Percentiles rank a stretch among this genome's conserved stretches.
Evolutionary conservation across 108 stramenopile genomes (phyloP).

Genomic region (Stephanodiscus triporus): DNA sequence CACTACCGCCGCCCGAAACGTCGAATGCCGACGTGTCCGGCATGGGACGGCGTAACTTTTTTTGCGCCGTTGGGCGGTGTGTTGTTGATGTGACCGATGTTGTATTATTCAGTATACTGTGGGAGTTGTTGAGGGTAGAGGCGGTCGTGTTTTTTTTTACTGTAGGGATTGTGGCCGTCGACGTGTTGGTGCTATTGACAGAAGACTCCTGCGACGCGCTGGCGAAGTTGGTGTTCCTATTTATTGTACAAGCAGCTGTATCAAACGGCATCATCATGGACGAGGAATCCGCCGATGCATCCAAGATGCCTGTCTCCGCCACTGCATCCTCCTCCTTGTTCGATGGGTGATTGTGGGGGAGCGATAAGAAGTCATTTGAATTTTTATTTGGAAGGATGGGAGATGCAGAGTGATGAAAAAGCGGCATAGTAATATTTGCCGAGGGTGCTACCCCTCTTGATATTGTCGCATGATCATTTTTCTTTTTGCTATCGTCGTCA

Average conservation of each 20-base stretch:
- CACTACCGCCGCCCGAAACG: conserved; percentile 7
- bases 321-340: not conserved
- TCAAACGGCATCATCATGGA: not conserved
- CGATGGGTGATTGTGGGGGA: not conserved
- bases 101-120: conserved; percentile 10
- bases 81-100: conserved; percentile 22
- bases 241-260: not conserved
- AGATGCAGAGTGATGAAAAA: not conserved
- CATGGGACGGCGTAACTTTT: conserved; percentile 67
- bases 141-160: conserved; percentile 18
- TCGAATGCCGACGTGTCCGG: conserved; percentile 85
- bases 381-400: conserved; percentile 4
- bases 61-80: conserved; percentile 32
- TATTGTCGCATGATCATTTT: not conserved
- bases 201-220: not conserved
- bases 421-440: not conserved
- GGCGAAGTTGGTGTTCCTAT: not conserved
- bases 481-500: not conserved
- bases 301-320: not conserved
- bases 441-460: not conserved
- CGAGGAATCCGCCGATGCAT: not conserved
- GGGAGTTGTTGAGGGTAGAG: conserved; percentile 30
- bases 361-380: not conserved
- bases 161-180: conserved; percentile 1
- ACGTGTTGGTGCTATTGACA: not conserved